Percentiles rank a stretch among this genome's conserved stretches.
Conservation (phyloP, 208 protist species). For the Trypanosoma lewisi region DNA sequence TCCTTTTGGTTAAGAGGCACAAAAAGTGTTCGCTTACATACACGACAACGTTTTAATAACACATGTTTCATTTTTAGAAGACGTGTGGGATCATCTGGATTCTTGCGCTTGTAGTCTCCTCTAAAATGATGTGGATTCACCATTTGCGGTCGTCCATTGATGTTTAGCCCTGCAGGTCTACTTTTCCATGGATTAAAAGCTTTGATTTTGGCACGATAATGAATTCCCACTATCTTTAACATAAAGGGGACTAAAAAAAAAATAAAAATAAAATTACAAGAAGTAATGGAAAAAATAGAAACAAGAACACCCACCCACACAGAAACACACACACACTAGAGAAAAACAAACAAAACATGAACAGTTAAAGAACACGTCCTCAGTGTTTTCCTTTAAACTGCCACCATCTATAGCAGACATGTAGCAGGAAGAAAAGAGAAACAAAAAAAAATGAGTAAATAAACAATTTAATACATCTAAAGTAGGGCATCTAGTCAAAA, state of each 20-base stretch:
- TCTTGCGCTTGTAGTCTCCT: conserved; percentile 42
- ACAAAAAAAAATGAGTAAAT: conserved; percentile 23
- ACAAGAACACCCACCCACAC: conserved; percentile 10
- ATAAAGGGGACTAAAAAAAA: conserved; percentile 26
- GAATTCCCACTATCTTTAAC: conserved; percentile 22
- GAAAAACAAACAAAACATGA: background rate
- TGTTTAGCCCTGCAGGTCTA: conserved; percentile 56
- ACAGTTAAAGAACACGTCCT: background rate
- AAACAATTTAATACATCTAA: too few relatives aligned
- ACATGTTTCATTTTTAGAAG: conserved; percentile 79
- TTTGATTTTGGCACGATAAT: conserved; percentile 46
- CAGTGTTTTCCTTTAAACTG: background rate
- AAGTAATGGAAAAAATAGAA: conserved; percentile 18
- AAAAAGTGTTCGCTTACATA: conserved; percentile 77
- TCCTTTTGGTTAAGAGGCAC: conserved; percentile 48
- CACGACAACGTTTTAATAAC: conserved; percentile 70
- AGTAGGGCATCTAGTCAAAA: conserved; percentile 2
- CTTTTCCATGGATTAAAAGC: conserved; percentile 88
- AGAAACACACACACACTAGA: conserved; percentile 14
- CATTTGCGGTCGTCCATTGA: conserved; percentile 82
- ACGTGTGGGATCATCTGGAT: conserved; percentile 77
- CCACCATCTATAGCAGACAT: background rate
- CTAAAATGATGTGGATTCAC: conserved; percentile 62
- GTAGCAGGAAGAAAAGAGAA: background rate
- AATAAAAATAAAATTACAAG: conserved; percentile 20